Conservation (phyloP, 805 yeast genomes). For the Yamadazyma philogaea region DNA sequence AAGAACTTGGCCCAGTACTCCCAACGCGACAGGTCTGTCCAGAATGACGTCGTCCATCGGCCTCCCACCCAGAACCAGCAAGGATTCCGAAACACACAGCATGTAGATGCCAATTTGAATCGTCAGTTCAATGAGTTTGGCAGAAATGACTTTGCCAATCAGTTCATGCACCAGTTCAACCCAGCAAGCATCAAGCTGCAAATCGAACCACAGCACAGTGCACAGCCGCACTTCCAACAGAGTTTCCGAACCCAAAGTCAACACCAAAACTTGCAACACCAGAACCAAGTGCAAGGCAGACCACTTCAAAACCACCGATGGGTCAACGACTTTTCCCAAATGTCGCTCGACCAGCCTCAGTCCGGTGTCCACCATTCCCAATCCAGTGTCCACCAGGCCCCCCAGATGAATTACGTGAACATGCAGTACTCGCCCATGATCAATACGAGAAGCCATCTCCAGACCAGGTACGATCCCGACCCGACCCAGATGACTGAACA, state of each 20-base stretch:
- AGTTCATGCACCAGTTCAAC: slow-evolving; percentile 14
- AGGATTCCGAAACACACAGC: slow-evolving; percentile 14
- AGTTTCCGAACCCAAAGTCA: background rate
- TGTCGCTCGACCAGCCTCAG: slow-evolving; percentile 17
- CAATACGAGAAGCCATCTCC: slow-evolving; percentile 21
- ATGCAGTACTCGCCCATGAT: slow-evolving; percentile 8
- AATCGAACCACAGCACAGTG: no score
- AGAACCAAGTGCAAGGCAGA: background rate
- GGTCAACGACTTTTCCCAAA: slow-evolving; percentile 29
- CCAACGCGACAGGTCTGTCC: slow-evolving; percentile 39
- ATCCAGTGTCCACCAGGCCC: slow-evolving; percentile 1
- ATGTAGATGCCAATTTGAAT: slow-evolving; percentile 34
- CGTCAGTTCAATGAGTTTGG: slow-evolving; percentile 37
- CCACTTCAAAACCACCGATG: slow-evolving; percentile 15
- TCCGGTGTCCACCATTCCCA: background rate
- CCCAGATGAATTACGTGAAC: slow-evolving; percentile 8
- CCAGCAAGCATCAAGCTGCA: slow-evolving; percentile 7
- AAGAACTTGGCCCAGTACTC: slow-evolving; percentile 40
- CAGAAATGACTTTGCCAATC: slow-evolving; percentile 16
- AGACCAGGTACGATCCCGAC: slow-evolving; percentile 14
- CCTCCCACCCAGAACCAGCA: background rate
- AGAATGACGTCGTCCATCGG: slow-evolving; percentile 22
- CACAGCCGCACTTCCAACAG: no score
- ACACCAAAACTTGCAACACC: background rate
- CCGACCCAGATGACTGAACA: slow-evolving; percentile 21